Conservation (phyloP, 1,284 basidiomycete genomes). For the Trichosporon sp. region DNA sequence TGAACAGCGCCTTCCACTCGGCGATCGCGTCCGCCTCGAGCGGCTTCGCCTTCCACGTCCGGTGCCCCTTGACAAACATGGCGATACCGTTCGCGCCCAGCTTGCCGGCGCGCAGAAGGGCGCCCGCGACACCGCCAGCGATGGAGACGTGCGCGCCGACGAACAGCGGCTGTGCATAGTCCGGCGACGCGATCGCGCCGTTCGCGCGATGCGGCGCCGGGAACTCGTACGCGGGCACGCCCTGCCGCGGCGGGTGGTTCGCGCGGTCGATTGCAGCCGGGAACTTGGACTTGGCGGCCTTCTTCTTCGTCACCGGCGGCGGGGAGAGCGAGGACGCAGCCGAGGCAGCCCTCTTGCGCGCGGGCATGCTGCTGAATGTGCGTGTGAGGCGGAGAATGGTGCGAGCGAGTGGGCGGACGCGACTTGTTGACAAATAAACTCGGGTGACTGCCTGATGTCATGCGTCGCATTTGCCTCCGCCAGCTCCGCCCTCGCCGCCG, state of each 20-base stretch:
- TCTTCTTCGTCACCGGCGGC: slow-evolving; percentile 19
- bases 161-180: slow-evolving; percentile 26
- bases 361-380: background rate
- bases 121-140: slow-evolving; percentile 71
- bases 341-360: background rate
- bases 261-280: slow-evolving; percentile 42
- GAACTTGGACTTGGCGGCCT: slow-evolving; percentile 25
- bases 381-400: slow-evolving; percentile 1
- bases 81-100: slow-evolving; percentile 77
- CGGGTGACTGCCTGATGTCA: slow-evolving; percentile 2
- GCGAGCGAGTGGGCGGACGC: background rate
- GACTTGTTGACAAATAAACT: background rate
- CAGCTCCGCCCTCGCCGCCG: background rate
- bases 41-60: slow-evolving; percentile 67
- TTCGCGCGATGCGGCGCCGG: slow-evolving; percentile 8
- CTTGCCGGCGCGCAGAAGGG: slow-evolving; percentile 65
- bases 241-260: slow-evolving; percentile 37
- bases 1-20: slow-evolving; percentile 58
- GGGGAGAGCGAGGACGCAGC: background rate
- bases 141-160: slow-evolving; percentile 78
- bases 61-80: slow-evolving; percentile 76
- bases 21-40: slow-evolving; percentile 56
- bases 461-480: slow-evolving; percentile 1
- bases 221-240: slow-evolving; percentile 32
- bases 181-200: slow-evolving; percentile 26